A percentile compares a stretch with the other conserved stretches of the same genome.
phyloP scores from a whole-genome alignment of 495 filamentous ascomycete species.

The Trichoderma orchidacearum region DNA sequence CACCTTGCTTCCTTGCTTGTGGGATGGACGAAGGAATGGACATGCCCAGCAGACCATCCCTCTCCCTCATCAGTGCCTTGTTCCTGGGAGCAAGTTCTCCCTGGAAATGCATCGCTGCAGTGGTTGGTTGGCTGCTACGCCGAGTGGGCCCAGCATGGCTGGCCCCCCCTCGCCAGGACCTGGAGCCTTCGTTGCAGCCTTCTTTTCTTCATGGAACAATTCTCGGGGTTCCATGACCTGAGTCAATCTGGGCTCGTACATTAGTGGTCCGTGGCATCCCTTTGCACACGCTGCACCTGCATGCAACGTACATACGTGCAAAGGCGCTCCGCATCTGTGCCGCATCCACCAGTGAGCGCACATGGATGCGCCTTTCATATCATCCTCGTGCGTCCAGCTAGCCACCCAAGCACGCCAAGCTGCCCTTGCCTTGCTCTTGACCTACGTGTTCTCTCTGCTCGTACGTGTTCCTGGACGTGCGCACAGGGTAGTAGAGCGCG shows the following conservation, averaged over 20 bases:
- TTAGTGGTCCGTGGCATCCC: neutral
- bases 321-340: neutral
- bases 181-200: neutral
- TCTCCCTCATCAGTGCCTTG: too few relatives aligned
- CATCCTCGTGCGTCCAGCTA: neutral
- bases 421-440: neutral
- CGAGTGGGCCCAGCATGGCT: neutral
- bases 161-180: neutral
- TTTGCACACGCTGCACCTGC: neutral
- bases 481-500: too few relatives aligned
- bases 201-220: neutral
- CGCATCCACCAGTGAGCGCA: neutral
- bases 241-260: neutral
- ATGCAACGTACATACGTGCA: neutral
- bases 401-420: neutral
- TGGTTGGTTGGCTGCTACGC: too few relatives aligned
- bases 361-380: neutral
- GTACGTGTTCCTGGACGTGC: too few relatives aligned
- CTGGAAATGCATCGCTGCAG: too few relatives aligned
- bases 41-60: too few relatives aligned
- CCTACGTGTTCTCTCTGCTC: neutral
- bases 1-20: too few relatives aligned
- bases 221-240: neutral
- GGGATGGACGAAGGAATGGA: too few relatives aligned
- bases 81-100: too few relatives aligned